Conservation (phyloP, 768 basidiomycete species). For the Russula sp. region DNA sequence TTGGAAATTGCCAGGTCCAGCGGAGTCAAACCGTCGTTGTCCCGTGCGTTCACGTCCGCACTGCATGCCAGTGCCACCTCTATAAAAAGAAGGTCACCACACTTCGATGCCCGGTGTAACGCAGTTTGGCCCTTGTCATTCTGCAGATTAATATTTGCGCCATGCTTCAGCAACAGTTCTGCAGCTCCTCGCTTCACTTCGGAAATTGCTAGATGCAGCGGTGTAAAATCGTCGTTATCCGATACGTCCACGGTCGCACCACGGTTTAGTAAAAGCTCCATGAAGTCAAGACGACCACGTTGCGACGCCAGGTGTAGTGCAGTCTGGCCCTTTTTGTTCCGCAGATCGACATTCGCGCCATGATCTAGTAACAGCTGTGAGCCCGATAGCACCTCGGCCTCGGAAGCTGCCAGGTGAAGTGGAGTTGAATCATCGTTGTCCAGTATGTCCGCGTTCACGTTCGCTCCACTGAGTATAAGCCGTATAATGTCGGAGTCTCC, state of each 20-base stretch:
- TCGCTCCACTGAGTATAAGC: neutral
- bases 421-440: neutral
- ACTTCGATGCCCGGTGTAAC: no score
- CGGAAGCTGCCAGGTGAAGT: neutral
- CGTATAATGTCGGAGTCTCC: neutral
- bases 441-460: neutral
- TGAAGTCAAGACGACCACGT: neutral
- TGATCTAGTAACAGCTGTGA: neutral
- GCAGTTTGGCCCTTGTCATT: neutral
- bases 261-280: neutral
- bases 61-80: no score
- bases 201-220: neutral
- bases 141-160: neutral
- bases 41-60: neutral
- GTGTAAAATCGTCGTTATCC: neutral
- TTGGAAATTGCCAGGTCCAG: slow-evolving; percentile 21
- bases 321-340: neutral
- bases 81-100: no score
- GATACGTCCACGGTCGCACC: neutral
- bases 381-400: neutral
- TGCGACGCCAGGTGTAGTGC: slow-evolving; percentile 22
- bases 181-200: neutral
- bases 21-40: neutral
- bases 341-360: neutral
- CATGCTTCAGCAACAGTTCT: neutral